Conservation (phyloP, 768 basidiomycete genomes). For the Amyloporia xantha region DNA sequence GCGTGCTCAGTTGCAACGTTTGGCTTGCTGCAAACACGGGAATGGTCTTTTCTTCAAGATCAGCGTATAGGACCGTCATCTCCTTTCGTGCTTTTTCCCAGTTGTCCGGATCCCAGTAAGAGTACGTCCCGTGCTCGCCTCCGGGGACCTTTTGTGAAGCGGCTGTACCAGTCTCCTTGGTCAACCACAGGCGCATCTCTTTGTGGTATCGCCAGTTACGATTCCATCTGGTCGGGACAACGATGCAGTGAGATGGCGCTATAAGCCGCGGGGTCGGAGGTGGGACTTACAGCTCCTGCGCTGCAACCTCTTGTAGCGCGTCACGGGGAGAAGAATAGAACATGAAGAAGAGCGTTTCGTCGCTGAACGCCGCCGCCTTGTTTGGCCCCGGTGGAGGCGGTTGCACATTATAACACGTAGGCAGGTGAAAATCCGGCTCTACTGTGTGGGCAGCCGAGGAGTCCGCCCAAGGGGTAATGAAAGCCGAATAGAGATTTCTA, state of each 20-base stretch:
- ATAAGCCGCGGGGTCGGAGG: background rate
- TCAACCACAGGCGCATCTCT: constrained; percentile 77
- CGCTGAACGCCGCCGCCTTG: constrained; percentile 82
- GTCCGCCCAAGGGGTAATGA: constrained; percentile 96
- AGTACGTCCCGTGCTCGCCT: constrained; percentile 84
- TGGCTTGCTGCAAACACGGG: constrained; percentile 47
- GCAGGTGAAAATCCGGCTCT: constrained; percentile 89
- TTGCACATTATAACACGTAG: constrained; percentile 88
- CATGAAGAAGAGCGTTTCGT: constrained; percentile 97
- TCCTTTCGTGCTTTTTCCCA: constrained; percentile 75
- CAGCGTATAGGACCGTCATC: constrained; percentile 67
- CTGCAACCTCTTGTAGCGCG: constrained; percentile 89
- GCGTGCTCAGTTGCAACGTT: constrained; percentile 17
- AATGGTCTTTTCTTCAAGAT: constrained; percentile 66
- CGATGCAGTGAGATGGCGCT: background rate
- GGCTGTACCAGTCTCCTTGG: constrained; percentile 77
- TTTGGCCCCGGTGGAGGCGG: constrained; percentile 76
- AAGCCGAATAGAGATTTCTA: constrained; percentile 84
- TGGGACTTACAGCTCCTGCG: constrained; percentile 82
- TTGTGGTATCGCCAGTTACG: constrained; percentile 98
- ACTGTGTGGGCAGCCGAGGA: constrained; percentile 78
- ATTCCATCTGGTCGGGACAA: constrained; percentile 59
- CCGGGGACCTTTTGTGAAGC: constrained; percentile 73
- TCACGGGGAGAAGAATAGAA: constrained; percentile 94
- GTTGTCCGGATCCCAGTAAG: constrained; percentile 82